phyloP scores from a whole-genome alignment of 2,329 filamentous ascomycete genomes.

The Cladosporium sp. region DNA sequence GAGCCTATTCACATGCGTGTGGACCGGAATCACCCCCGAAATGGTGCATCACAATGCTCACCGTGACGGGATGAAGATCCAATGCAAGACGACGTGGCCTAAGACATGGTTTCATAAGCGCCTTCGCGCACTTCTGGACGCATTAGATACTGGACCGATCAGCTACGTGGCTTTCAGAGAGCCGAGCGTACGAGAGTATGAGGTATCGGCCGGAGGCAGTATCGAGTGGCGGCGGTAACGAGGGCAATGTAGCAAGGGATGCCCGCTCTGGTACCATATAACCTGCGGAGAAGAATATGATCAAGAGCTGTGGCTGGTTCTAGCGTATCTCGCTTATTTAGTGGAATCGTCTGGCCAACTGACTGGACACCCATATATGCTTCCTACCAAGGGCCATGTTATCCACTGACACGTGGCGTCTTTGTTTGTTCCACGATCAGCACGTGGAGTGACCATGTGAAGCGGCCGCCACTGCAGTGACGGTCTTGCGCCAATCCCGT shows the following conservation, averaged over 20 bases:
- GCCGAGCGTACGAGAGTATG: constrained; percentile 32
- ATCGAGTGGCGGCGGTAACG: not conserved
- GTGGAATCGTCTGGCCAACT: not conserved
- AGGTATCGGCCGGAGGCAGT: not conserved
- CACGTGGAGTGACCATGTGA: constrained; percentile 6
- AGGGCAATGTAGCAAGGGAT: constrained; percentile 18
- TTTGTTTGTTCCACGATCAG: not conserved
- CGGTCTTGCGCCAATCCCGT: not conserved
- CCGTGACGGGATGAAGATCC: constrained; percentile 23
- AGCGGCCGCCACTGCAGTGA: not conserved
- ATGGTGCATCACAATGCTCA: constrained; percentile 32
- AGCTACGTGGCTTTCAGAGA: not conserved
- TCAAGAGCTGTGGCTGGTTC: constrained; percentile 35
- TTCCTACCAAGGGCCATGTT: not conserved
- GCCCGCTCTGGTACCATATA: constrained; percentile 42
- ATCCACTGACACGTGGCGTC: not conserved
- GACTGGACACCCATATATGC: not conserved
- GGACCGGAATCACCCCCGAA: constrained; percentile 27
- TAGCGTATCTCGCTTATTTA: not conserved
- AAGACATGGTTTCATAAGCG: constrained; percentile 27
- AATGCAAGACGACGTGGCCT: constrained; percentile 29
- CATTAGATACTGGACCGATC: constrained; percentile 22
- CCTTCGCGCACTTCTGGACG: constrained; percentile 25
- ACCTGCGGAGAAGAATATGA: constrained; percentile 46
- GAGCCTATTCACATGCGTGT: constrained; percentile 30